Evolutionary conservation across 495 filamentous ascomycete species (phyloP), one percentile per base, ranked within the genome.

Genomic region (Daldinia bambusicola): DNA sequence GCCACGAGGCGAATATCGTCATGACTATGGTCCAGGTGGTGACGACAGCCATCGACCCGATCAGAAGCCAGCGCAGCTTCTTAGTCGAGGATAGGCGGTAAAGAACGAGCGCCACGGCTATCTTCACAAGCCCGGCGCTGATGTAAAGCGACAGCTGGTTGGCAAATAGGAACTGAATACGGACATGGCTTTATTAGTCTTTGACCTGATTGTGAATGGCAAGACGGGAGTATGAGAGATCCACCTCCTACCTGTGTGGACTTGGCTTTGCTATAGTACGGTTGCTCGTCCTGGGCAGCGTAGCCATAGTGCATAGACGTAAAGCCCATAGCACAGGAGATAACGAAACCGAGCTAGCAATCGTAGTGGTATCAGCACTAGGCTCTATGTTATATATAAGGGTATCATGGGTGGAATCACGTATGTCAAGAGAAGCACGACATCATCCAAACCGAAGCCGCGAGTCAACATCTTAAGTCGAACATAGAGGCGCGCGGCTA

Each of bases 81-180:
- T 68, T 77, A 7, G 66, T 60, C 16, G 71, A 65, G 7, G 69
- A 62, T 13, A 77, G 57, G 12, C 75, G 75, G 43, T 73, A 71
- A 41, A 77, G 75, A 12, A 77, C 72, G 22, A 75, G 58, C 8
- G 75, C 75, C 32, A 77, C 75, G 9, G 75, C 75, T 43, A 77
- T 13, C 41, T 77, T 77, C 0, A 77, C 72, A 1, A 77, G 43
- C 6, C 75, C 75, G 20, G 75, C 72, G n/a, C 72, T 66, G 41
- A 77, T 74, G 55, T 77, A 77, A 10, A 77, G 67, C 6, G 63
- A 32, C 22, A 74, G 52, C 62, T 77, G 75, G 55, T 77, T 71
- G 9, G 63, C 75, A 40, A 71, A 75, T 34, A 71, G 58, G 67
- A 75, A 75, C 75, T 77, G 45, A 38, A 37, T 16, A 5, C 16